These are phyloP conservation scores for Oryza australiensis DNA, from an alignment of 176 grass and related monocot species.

Conservation along the genomic window DNA sequence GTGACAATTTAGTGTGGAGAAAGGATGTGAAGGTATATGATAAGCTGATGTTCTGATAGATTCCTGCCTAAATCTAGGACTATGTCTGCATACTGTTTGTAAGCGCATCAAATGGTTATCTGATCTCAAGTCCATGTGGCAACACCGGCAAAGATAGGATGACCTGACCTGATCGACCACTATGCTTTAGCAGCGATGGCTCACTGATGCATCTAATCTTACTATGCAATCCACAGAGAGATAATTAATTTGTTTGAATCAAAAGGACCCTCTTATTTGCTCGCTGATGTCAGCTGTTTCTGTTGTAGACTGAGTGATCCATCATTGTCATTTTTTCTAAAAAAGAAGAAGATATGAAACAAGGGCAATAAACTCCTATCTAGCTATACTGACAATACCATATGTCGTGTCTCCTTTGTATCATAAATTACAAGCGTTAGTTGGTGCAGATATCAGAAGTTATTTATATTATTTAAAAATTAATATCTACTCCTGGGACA, in stretches of 20 bases:
- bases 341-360: too few species aligned
- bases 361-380: too few species aligned
- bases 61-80: neutral
- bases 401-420: too few species aligned
- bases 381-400: neutral
- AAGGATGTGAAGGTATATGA: neutral
- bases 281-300: too few species aligned
- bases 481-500: neutral
- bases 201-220: neutral
- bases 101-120: neutral
- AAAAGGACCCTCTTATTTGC: too few species aligned
- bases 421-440: too few species aligned
- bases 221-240: neutral
- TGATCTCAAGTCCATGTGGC: neutral
- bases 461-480: too few species aligned
- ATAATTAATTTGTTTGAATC: neutral
- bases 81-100: neutral
- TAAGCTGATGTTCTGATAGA: neutral
- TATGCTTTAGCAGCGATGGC: neutral
- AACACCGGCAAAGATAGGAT: neutral
- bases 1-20: too few species aligned
- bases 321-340: too few species aligned
- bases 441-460: too few species aligned
- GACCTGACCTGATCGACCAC: neutral
- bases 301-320: too few species aligned